These are phyloP conservation scores for Acephala macrosclerotiorum DNA, from an alignment of 2,329 filamentous ascomycete species.

Conservation along the genomic window DNA sequence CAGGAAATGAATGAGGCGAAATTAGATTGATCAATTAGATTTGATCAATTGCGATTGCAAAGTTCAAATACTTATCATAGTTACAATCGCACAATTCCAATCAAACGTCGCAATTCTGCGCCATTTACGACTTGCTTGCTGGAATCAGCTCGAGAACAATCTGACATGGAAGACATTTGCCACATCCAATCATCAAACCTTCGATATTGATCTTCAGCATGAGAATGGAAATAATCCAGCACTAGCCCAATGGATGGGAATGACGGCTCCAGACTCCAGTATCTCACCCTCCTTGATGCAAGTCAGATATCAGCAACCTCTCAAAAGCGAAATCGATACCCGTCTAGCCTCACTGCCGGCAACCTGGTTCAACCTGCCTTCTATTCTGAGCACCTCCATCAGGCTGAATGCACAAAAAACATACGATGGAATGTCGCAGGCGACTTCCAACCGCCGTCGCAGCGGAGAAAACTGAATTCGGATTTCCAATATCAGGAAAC, in stretches of 20 bases:
- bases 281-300: conserved; percentile 13
- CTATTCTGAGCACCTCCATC: background rate
- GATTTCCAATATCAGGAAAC: conserved; percentile 6
- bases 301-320: conserved; percentile 7
- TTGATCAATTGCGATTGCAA: too few relatives aligned
- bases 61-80: too few relatives aligned
- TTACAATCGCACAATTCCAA: too few relatives aligned
- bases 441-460: conserved; percentile 5
- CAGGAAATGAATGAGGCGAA: too few relatives aligned
- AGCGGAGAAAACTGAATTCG: conserved; percentile 4
- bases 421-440: background rate
- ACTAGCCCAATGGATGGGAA: background rate
- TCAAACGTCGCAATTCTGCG: too few relatives aligned
- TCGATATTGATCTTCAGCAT: conserved; percentile 1
- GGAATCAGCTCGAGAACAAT: background rate
- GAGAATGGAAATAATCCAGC: conserved; percentile 9
- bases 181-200: background rate
- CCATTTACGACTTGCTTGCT: too few relatives aligned
- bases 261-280: background rate
- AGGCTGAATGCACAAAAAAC: background rate
- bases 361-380: conserved; percentile 3
- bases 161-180: background rate
- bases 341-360: background rate
- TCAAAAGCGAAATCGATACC: conserved; percentile 9
- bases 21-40: too few relatives aligned